Percentiles rank a stretch among this genome's conserved stretches.
Evolutionary conservation across 2,329 filamentous ascomycete species (phyloP).

Genomic region (Coniosporium tulheliwenetii): DNA sequence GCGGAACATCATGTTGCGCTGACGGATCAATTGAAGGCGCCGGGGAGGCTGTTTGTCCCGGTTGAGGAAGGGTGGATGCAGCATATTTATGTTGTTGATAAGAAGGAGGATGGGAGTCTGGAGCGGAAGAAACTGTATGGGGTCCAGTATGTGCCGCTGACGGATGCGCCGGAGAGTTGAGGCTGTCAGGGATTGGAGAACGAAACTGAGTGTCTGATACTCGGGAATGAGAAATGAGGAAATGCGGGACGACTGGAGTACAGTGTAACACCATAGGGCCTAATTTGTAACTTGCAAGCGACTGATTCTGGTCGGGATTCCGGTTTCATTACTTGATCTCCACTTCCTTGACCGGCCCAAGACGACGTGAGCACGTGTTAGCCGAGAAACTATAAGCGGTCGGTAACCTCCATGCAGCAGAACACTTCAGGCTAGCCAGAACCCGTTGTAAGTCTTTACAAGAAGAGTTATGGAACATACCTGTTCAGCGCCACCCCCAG

Average conservation of each 20-base stretch:
- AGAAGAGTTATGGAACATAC: neutral
- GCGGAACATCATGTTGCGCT: conserved; percentile 54
- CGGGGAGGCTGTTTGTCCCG: conserved; percentile 69
- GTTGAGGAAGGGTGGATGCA: conserved; percentile 44
- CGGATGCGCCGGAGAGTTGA: conserved; percentile 41
- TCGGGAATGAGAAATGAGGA: too few relatives aligned
- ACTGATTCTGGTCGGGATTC: neutral
- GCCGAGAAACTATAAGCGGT: neutral
- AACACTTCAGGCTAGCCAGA: neutral
- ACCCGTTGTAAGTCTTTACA: neutral
- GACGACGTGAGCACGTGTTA: neutral
- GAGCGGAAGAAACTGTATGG: conserved; percentile 48
- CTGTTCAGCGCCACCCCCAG: neutral
- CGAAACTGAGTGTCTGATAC: too few relatives aligned
- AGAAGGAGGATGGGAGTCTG: conserved; percentile 48
- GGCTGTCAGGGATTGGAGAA: neutral
- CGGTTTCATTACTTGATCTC: neutral
- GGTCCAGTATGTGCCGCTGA: conserved; percentile 64
- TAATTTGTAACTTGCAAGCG: too few relatives aligned
- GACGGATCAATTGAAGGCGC: conserved; percentile 60
- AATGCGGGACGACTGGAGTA: too few relatives aligned
- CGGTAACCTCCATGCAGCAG: neutral
- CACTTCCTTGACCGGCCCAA: neutral
- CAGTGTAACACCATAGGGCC: too few relatives aligned
- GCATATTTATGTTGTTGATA: conserved; percentile 60